Evolutionary conservation across 116 monocot species (phyloP), one percentile per base, ranked within the genome.

Genomic region (Phalaenopsis hybrid): DNA sequence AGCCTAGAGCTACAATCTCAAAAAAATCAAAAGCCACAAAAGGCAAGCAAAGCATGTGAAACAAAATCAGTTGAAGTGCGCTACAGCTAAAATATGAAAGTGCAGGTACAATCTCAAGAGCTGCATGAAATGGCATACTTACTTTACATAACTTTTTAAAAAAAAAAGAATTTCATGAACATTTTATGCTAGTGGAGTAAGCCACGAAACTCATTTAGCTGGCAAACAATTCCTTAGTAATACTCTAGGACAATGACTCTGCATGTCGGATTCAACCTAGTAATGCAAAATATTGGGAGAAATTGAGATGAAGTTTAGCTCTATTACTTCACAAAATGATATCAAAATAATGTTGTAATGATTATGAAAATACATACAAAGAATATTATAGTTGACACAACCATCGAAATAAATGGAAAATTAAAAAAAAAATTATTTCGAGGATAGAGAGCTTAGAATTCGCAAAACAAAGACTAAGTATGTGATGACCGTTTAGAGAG

Each of bases 201-300:
- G 70, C 70, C 28, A 70, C 12, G 28, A 13, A 34, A 70, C 33
- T 70, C 34, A 70, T 13, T 70, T 70, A 70, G 28, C 63, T 70
- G 70, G 28, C 8, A 70, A 31, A 70, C 70, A 70, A 33, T 69
- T 69, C 69, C 31, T n/a, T n/a, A 69, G 69, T 21, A 61, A 61
- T 20, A 61, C 5, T 51, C 20, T 61, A 61, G n/a, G 31, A 13
- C 34, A 70, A 70, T 37, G 34, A 70, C 7, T 33, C 11, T 33
- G 34, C 15, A 70, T 7, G 28, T 33, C 33, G 31, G 13, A 15
- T 9, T 33, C 34, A 70, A 28, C 28, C 70, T 37, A 31, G 18
- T 63, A 70, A 70, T 34, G 33, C 8, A 70, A 70, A 21, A 70
- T 12, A 70, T 33, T 33, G 12, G 11, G 70, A 13, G 31, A 70